Conservation (phyloP, 441 rosid genomes). For the Pelargonium citronellum region DNA sequence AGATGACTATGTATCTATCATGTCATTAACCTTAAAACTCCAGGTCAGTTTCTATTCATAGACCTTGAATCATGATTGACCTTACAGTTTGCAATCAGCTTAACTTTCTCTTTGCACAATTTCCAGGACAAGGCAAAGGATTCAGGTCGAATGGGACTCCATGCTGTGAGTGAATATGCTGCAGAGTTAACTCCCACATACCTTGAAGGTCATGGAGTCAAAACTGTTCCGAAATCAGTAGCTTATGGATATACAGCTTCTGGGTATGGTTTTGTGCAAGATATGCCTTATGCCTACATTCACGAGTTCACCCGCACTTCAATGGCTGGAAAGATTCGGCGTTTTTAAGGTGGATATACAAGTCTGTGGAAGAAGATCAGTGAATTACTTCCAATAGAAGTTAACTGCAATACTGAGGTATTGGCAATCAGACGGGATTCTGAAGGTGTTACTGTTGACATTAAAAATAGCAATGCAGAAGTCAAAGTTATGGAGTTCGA, state of each 20-base stretch:
- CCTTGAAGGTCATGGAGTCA: constrained; percentile 42
- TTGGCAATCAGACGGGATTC: constrained; percentile 34
- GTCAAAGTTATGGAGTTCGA: constrained; percentile 41
- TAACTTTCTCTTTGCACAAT: constrained; percentile 7
- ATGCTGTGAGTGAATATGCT: constrained; percentile 57
- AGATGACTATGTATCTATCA: constrained; percentile 58
- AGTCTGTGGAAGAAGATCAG: constrained; percentile 54
- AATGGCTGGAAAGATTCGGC: constrained; percentile 69
- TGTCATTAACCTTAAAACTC: constrained; percentile 53
- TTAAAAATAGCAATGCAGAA: constrained; percentile 34
- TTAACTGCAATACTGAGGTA: constrained; percentile 44
- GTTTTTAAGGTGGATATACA: constrained; percentile 55
- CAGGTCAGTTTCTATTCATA: constrained; percentile 37
- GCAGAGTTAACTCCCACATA: constrained; percentile 49
- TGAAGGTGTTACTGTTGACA: constrained; percentile 33
- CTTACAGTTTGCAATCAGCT: neutral
- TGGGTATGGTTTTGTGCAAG: constrained; percentile 63
- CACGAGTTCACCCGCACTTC: constrained; percentile 71
- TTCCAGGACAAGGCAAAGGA: constrained; percentile 52
- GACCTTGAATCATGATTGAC: neutral
- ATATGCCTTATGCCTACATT: constrained; percentile 67
- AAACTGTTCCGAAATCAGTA: constrained; percentile 50
- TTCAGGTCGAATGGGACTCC: constrained; percentile 49
- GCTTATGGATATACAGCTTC: constrained; percentile 77
- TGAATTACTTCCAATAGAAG: constrained; percentile 37